Evolutionary conservation across 495 filamentous ascomycete genomes (phyloP).

Genomic region (Haplographium delicatum): DNA sequence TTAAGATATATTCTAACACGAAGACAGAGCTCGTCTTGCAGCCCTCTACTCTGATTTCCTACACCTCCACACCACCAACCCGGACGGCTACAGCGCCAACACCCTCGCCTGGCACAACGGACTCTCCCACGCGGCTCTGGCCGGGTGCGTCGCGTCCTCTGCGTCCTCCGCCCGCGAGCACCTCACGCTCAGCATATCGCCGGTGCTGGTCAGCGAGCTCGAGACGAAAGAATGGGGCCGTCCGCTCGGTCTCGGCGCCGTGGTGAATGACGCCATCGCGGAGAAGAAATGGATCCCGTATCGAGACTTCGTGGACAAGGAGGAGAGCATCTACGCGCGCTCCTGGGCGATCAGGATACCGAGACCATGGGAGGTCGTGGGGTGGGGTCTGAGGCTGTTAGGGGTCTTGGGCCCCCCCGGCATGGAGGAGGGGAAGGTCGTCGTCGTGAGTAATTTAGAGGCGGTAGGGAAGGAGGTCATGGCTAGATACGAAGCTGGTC

Average conservation of each 20-base stretch:
- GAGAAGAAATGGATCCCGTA: conserved; percentile 65
- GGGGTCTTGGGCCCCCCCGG: conserved; percentile 49
- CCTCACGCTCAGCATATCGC: conserved; percentile 62
- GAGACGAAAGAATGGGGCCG: conserved; percentile 75
- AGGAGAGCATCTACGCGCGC: conserved; percentile 63
- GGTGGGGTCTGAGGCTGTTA: conserved; percentile 69
- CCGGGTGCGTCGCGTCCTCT: conserved; percentile 55
- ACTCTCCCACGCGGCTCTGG: conserved; percentile 59
- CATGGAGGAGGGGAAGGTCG: conserved; percentile 48
- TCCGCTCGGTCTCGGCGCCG: conserved; percentile 75
- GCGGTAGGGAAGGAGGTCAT: conserved; percentile 41
- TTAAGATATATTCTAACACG: too few relatives aligned
- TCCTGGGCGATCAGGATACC: conserved; percentile 61
- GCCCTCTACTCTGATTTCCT: conserved; percentile 94
- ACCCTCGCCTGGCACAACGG: conserved; percentile 75
- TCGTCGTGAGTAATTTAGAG: conserved; percentile 56
- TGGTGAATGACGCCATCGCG: conserved; percentile 69
- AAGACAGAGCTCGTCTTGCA: conserved; percentile 69
- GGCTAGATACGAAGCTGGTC: conserved; percentile 39
- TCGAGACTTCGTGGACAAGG: conserved; percentile 51
- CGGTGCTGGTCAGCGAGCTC: conserved; percentile 63
- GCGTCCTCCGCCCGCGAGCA: conserved; percentile 24
- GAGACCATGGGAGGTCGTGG: conserved; percentile 55
- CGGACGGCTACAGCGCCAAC: conserved; percentile 86
- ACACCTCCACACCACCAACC: conserved; percentile 71